A percentile compares a stretch with the other conserved stretches of the same genome.
Evolutionary conservation across 2,329 filamentous ascomycete species (phyloP).

Genomic region (Cladosporium sp.): DNA sequence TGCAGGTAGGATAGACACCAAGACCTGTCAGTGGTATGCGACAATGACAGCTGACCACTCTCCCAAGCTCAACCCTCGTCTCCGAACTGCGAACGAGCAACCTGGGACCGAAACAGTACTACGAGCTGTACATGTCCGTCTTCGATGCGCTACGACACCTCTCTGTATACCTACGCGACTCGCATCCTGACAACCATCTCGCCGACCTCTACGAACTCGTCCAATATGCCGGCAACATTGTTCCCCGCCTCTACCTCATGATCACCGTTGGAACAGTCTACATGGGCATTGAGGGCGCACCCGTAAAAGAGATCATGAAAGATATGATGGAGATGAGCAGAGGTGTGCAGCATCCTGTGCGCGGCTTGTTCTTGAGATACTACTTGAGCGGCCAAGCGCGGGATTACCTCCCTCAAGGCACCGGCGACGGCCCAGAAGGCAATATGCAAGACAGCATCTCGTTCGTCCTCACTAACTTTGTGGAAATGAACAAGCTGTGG

Average conservation of each 20-base stretch:
- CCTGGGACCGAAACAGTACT: slow-evolving; percentile 98
- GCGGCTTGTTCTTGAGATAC: slow-evolving; percentile 91
- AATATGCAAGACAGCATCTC: slow-evolving; percentile 97
- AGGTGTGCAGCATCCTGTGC: slow-evolving; percentile 93
- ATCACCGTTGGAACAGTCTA: slow-evolving; percentile 98
- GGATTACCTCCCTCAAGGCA: slow-evolving; percentile 79
- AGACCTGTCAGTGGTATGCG: slow-evolving; percentile 27
- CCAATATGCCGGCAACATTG: slow-evolving; percentile 97
- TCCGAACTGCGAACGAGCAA: slow-evolving; percentile 98
- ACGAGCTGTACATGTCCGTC: slow-evolving; percentile 98
- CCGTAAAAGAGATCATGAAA: slow-evolving; percentile 99
- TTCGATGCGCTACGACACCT: slow-evolving; percentile 97
- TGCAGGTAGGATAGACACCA: slow-evolving; percentile 74
- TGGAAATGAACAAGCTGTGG: slow-evolving; percentile 99
- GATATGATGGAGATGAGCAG: slow-evolving; percentile 99
- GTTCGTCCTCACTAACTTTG: slow-evolving; percentile 97
- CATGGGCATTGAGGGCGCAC: slow-evolving; percentile 97
- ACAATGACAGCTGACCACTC: slow-evolving; percentile 21
- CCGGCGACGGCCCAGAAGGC: slow-evolving; percentile 87
- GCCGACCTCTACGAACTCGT: slow-evolving; percentile 97
- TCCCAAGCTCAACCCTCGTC: slow-evolving; percentile 85
- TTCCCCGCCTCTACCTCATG: slow-evolving; percentile 96
- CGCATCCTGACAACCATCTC: slow-evolving; percentile 95
- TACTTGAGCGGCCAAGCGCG: slow-evolving; percentile 94
- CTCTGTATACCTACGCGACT: slow-evolving; percentile 93